A percentile compares a stretch with the other conserved stretches of the same genome.
These are phyloP conservation scores for Lecanoromycetidae sp. DNA, from an alignment of 2,329 filamentous ascomycete genomes.

Conservation along the genomic window DNA sequence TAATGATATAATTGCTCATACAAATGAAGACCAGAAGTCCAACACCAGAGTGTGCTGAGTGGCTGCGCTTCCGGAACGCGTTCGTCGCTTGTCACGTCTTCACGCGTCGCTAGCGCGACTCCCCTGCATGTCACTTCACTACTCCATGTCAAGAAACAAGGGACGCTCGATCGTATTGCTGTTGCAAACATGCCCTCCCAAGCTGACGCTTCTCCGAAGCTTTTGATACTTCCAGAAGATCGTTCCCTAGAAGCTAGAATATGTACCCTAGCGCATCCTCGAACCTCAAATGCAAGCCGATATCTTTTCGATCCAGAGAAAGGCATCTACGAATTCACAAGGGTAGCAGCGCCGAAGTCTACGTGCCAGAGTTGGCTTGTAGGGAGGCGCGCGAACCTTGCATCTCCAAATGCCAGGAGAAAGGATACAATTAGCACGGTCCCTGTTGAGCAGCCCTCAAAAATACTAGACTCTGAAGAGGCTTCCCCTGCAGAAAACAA, in stretches of 20 bases:
- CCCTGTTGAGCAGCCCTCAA: not conserved
- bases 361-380: slow-evolving; percentile 45
- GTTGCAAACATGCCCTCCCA: no score
- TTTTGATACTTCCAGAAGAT: slow-evolving; percentile 46
- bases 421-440: not conserved
- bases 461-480: not conserved
- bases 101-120: not conserved
- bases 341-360: slow-evolving; percentile 39
- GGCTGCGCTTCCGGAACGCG: no score
- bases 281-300: slow-evolving; percentile 34
- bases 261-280: slow-evolving; percentile 43
- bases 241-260: slow-evolving; percentile 42
- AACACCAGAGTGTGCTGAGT: no score
- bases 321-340: slow-evolving; percentile 51
- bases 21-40: no score
- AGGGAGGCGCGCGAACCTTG: slow-evolving; percentile 9
- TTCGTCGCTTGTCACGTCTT: not conserved
- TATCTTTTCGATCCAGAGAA: slow-evolving; percentile 48
- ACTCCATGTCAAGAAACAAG: not conserved
- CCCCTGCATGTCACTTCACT: no score
- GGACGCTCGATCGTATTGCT: not conserved
- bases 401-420: not conserved
- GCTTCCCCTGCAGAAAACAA: not conserved
- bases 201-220: slow-evolving; percentile 24
- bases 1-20: no score